A percentile compares a stretch with the other conserved stretches of the same genome.
Evolutionary conservation across 805 yeast genomes (phyloP).

Genomic region (Candida coquimbonensis): DNA sequence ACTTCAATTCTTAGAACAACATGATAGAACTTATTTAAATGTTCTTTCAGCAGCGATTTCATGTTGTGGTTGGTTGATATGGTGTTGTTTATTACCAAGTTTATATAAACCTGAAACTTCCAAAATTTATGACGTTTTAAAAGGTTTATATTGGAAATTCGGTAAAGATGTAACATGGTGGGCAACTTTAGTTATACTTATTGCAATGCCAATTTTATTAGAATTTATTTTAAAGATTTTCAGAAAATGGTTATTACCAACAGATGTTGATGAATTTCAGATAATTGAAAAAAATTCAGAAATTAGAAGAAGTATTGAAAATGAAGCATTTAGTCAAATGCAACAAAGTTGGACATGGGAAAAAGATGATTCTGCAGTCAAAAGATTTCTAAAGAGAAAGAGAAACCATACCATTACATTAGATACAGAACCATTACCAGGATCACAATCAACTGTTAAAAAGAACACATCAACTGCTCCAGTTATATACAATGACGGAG

Average conservation of each 20-base stretch:
- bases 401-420: slow-evolving; percentile 20
- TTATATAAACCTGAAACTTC: slow-evolving; percentile 48
- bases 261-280: slow-evolving; percentile 76
- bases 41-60: slow-evolving; percentile 62
- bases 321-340: slow-evolving; percentile 64
- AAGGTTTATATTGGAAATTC: slow-evolving; percentile 63
- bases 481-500: slow-evolving; percentile 16
- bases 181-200: slow-evolving; percentile 60
- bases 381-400: slow-evolving; percentile 16
- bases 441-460: slow-evolving; percentile 31
- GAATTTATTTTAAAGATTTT: slow-evolving; percentile 60
- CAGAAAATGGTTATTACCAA: slow-evolving; percentile 50
- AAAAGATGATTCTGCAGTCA: slow-evolving; percentile 33
- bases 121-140: slow-evolving; percentile 62
- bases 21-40: slow-evolving; percentile 62
- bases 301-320: slow-evolving; percentile 64
- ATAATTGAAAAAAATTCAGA: slow-evolving; percentile 63
- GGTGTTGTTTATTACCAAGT: slow-evolving; percentile 73
- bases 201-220: slow-evolving; percentile 51
- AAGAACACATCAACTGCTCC: slow-evolving; percentile 19
- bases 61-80: slow-evolving; percentile 75
- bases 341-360: slow-evolving; percentile 73
- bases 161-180: slow-evolving; percentile 84
- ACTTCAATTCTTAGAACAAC: slow-evolving; percentile 75
- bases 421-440: slow-evolving; percentile 38